Conservation (phyloP, 2,329 filamentous ascomycete genomes). For the Curvularia sp. region DNA sequence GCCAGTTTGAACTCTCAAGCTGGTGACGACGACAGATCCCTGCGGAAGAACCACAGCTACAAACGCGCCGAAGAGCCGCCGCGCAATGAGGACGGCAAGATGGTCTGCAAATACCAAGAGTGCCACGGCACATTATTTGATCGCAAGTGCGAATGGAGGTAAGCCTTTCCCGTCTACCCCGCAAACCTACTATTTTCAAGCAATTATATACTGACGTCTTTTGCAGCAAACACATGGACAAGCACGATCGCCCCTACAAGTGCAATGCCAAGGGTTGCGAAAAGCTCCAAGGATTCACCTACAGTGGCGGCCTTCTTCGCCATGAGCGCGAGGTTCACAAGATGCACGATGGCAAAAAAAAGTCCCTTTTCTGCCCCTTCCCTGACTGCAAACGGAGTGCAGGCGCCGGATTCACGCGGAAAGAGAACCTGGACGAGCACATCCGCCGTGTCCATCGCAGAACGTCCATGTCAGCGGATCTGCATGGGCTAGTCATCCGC, state of each 20-base stretch:
- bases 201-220: constrained; percentile 23
- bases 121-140: constrained; percentile 76
- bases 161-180: constrained; percentile 52
- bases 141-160: constrained; percentile 94
- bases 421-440: constrained; percentile 94
- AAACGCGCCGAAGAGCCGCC: constrained; percentile 60
- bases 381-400: constrained; percentile 86
- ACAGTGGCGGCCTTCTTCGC: constrained; percentile 85
- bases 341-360: constrained; percentile 86
- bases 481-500: constrained; percentile 43
- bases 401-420: constrained; percentile 88
- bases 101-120: constrained; percentile 70
- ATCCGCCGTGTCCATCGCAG: constrained; percentile 79
- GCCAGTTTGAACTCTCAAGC: no score
- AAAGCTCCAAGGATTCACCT: constrained; percentile 92
- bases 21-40: constrained; percentile 40
- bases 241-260: constrained; percentile 92
- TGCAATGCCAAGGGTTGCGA: constrained; percentile 84
- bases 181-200: constrained; percentile 30
- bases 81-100: constrained; percentile 74
- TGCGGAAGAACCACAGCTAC: constrained; percentile 48
- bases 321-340: constrained; percentile 94
- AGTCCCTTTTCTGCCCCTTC: constrained; percentile 85
- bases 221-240: constrained; percentile 94
- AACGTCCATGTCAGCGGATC: constrained; percentile 47